Conservation (phyloP, 306 rosid species). For the Urtica urens region DNA sequence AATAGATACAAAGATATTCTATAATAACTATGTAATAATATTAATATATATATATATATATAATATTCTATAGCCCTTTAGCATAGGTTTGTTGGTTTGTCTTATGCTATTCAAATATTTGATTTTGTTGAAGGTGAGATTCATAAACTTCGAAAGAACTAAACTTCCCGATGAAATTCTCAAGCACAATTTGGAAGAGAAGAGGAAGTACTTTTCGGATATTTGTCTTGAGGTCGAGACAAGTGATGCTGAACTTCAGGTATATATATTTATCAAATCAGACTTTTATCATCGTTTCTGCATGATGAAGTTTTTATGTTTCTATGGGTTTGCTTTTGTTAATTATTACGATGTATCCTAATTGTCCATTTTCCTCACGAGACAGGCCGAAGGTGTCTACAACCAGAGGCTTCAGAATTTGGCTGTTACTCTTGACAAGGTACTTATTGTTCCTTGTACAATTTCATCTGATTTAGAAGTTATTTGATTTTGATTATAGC, state of each 20-base stretch:
- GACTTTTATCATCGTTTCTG: not conserved
- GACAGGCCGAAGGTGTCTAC: conserved; percentile 97
- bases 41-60: too few relatives aligned
- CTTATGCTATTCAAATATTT: not conserved
- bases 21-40: too few relatives aligned
- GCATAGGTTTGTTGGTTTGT: not conserved
- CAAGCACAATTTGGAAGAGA: conserved; percentile 75
- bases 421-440: conserved; percentile 99
- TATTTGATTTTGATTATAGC: too few relatives aligned
- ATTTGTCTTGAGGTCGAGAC: conserved; percentile 82
- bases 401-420: conserved; percentile 99
- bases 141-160: conserved; percentile 83
- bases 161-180: conserved; percentile 90
- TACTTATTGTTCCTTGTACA: conserved; percentile 16
- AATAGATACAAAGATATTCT: too few relatives aligned
- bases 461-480: not conserved
- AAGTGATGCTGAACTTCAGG: conserved; percentile 98
- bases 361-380: conserved; percentile 7
- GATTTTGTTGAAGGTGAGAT: conserved; percentile 67
- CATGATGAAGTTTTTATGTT: not conserved
- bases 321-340: not conserved
- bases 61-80: too few relatives aligned
- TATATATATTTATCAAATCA: conserved; percentile 17
- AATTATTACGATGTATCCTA: not conserved
- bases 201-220: conserved; percentile 79